Percentiles rank a stretch among this genome's conserved stretches.
phyloP scores from a whole-genome alignment of 805 yeast species.

The Yamadazyma laniorum region DNA sequence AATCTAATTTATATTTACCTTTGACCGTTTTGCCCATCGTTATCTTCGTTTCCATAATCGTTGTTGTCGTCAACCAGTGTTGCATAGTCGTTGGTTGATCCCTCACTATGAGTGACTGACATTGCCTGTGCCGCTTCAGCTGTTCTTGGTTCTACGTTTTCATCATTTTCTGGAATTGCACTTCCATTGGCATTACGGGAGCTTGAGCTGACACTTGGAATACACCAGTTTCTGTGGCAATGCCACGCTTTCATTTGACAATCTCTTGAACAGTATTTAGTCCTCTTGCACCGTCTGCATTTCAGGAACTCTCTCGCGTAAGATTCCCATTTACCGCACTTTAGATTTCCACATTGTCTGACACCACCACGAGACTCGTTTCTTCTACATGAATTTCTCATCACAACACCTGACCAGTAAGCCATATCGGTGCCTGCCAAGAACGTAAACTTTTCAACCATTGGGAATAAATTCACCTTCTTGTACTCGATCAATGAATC shows the following conservation, averaged over 20 bases:
- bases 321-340: constrained; percentile 93
- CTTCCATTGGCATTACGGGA: background rate
- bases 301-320: constrained; percentile 91
- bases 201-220: constrained; percentile 40
- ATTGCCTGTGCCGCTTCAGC: background rate
- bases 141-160: constrained; percentile 4
- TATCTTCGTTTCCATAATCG: background rate
- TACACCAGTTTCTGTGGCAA: constrained; percentile 94
- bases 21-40: background rate
- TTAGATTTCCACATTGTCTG: constrained; percentile 90
- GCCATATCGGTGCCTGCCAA: constrained; percentile 74
- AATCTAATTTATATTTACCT: constrained; percentile 1
- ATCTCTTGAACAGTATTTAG: constrained; percentile 90
- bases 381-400: constrained; percentile 92
- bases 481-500: constrained; percentile 46
- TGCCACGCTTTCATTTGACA: constrained; percentile 93
- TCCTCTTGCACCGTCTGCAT: constrained; percentile 89
- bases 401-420: constrained; percentile 97
- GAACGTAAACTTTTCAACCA: constrained; percentile 86
- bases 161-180: background rate
- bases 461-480: constrained; percentile 72
- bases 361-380: constrained; percentile 86
- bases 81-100: background rate
- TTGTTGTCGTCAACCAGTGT: background rate
- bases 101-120: background rate